These are phyloP conservation scores for Pichia insulana DNA, from an alignment of 805 yeast genomes.

Conservation along the genomic window DNA sequence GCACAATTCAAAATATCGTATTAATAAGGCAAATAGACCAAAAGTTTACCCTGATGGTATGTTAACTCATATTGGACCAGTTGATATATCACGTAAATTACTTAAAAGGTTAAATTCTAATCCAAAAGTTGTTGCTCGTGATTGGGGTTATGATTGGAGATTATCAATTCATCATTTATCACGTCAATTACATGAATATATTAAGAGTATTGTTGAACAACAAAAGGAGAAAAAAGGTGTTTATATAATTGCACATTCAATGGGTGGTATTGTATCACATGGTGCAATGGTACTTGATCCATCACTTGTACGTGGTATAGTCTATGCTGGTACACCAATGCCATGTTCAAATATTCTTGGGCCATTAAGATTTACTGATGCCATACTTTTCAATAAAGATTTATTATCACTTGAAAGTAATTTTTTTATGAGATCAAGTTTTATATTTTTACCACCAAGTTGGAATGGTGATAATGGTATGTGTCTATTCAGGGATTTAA, in stretches of 20 bases:
- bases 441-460: conserved; percentile 72
- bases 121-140: conserved; percentile 53
- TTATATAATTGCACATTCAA: conserved; percentile 77
- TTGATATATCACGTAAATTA: conserved; percentile 63
- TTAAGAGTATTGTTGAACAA: conserved; percentile 36
- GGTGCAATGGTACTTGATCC: conserved; percentile 66
- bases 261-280: conserved; percentile 89
- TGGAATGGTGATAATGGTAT: conserved; percentile 32
- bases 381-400: conserved; percentile 64
- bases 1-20: background rate
- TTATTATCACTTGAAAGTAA: conserved; percentile 73
- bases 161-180: conserved; percentile 53
- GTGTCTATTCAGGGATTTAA: conserved; percentile 56
- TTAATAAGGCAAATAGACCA: background rate
- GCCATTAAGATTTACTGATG: conserved; percentile 75
- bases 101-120: conserved; percentile 44
- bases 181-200: conserved; percentile 39
- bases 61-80: conserved; percentile 77
- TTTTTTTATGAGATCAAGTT: conserved; percentile 83
- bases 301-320: conserved; percentile 56
- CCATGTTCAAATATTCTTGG: conserved; percentile 83
- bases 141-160: conserved; percentile 95
- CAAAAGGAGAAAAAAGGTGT: conserved; percentile 40
- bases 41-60: conserved; percentile 64
- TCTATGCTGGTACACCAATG: conserved; percentile 78